Evolutionary conservation across 1,139 yeast species (phyloP).

Genomic region (Debaryomycetaceae sp.): DNA sequence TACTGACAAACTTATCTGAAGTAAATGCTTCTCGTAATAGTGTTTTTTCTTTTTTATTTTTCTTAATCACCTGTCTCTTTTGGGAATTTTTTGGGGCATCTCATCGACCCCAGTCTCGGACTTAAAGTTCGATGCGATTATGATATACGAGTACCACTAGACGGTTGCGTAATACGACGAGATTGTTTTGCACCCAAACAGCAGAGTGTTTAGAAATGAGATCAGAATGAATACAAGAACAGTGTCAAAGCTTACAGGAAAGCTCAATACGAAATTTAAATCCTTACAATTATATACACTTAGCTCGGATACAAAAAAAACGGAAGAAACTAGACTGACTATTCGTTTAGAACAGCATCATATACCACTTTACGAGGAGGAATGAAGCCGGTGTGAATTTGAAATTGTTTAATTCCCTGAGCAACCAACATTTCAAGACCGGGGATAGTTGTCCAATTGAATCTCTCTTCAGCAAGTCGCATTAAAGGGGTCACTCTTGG

Average conservation of each 20-base stretch:
- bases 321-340: not conserved
- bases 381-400: slow-evolving; percentile 66
- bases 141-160: too few species aligned
- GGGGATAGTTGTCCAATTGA: slow-evolving; percentile 69
- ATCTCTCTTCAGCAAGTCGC: slow-evolving; percentile 62
- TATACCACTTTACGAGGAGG: slow-evolving; percentile 62
- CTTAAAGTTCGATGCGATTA: not conserved
- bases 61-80: not conserved
- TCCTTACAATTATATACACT: too few species aligned
- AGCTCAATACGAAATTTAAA: too few species aligned
- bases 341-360: slow-evolving; percentile 48
- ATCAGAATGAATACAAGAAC: too few species aligned
- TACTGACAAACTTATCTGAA: too few species aligned
- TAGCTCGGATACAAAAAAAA: too few species aligned
- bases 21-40: too few species aligned
- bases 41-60: not conserved
- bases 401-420: slow-evolving; percentile 88
- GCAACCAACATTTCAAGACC: slow-evolving; percentile 90
- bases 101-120: not conserved
- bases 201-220: too few species aligned
- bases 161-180: too few species aligned
- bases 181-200: too few species aligned
- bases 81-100: not conserved
- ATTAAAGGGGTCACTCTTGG: slow-evolving; percentile 83
- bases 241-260: too few species aligned